Conservation (phyloP, 2,329 filamentous ascomycete species). For the Penicillium sp. region DNA sequence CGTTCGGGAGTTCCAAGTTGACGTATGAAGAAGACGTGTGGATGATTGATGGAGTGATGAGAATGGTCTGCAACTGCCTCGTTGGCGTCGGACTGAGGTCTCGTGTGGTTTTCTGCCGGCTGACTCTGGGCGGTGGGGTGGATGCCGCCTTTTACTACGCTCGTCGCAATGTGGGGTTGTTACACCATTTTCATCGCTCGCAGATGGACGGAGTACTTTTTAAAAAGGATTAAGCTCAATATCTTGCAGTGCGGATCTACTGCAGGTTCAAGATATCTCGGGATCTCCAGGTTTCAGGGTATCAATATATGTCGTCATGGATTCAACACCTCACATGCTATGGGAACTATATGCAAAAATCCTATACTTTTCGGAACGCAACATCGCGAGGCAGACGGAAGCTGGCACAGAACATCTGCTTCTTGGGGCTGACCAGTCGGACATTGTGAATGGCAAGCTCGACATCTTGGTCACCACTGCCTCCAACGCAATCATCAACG, state of each 20-base stretch:
- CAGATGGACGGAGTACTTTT: too few species aligned
- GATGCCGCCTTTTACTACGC: constrained; percentile 6
- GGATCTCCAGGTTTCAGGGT: constrained; percentile 6
- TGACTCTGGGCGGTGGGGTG: constrained; percentile 23
- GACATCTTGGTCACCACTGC: constrained; percentile 59
- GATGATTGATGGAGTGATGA: neutral
- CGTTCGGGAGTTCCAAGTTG: neutral
- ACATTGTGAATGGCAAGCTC: constrained; percentile 65
- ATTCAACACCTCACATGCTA: constrained; percentile 19
- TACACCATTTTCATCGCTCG: neutral
- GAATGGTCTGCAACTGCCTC: neutral
- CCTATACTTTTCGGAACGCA: constrained; percentile 61
- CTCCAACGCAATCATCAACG: constrained; percentile 51
- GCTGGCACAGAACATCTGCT: constrained; percentile 94
- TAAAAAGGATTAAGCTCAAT: too few species aligned
- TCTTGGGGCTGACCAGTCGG: constrained; percentile 85
- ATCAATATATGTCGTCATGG: constrained; percentile 17
- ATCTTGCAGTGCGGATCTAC: too few species aligned
- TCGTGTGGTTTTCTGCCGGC: constrained; percentile 17
- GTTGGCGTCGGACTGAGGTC: neutral
- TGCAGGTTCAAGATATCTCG: neutral
- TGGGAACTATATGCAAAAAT: constrained; percentile 5
- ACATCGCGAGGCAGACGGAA: constrained; percentile 83
- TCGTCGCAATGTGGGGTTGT: neutral
- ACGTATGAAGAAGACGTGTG: neutral